Conservation (phyloP, 805 yeast genomes). For the Candida andamanensis region DNA sequence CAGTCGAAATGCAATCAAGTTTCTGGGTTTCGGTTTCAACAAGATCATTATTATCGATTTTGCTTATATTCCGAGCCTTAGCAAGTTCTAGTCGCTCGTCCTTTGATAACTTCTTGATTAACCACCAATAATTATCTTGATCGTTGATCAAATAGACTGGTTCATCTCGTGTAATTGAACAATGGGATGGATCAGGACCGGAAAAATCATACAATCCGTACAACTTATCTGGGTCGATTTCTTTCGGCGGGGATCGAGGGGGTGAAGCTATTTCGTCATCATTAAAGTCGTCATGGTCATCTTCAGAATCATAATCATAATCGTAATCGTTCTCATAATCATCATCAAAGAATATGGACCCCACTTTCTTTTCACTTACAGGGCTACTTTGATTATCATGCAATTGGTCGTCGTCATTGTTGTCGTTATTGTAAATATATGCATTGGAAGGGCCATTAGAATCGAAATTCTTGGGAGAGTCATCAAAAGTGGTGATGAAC, state of each 20-base stretch:
- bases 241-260: slow-evolving; percentile 76
- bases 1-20: slow-evolving; percentile 11
- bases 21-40: slow-evolving; percentile 8
- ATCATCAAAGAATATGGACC: slow-evolving; percentile 11
- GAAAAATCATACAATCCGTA: slow-evolving; percentile 83
- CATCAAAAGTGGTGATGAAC: slow-evolving; percentile 26
- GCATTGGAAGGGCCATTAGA: not conserved
- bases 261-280: slow-evolving; percentile 52
- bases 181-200: slow-evolving; percentile 93
- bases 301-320: slow-evolving; percentile 4
- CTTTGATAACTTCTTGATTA: slow-evolving; percentile 49
- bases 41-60: slow-evolving; percentile 9
- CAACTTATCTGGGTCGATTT: slow-evolving; percentile 73
- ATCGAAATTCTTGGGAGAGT: slow-evolving; percentile 3
- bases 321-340: slow-evolving; percentile 8
- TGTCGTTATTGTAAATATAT: not conserved
- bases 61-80: slow-evolving; percentile 7
- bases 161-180: slow-evolving; percentile 73
- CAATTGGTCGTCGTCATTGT: not conserved
- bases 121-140: slow-evolving; percentile 96
- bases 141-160: slow-evolving; percentile 80
- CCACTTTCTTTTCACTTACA: slow-evolving; percentile 1
- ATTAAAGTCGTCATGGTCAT: slow-evolving; percentile 36
- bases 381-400: not conserved
- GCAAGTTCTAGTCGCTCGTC: slow-evolving; percentile 25